Evolutionary conservation across 495 filamentous ascomycete genomes (phyloP), one percentile per base, ranked within the genome.

Genomic region (Aspergillus kassunensis): DNA sequence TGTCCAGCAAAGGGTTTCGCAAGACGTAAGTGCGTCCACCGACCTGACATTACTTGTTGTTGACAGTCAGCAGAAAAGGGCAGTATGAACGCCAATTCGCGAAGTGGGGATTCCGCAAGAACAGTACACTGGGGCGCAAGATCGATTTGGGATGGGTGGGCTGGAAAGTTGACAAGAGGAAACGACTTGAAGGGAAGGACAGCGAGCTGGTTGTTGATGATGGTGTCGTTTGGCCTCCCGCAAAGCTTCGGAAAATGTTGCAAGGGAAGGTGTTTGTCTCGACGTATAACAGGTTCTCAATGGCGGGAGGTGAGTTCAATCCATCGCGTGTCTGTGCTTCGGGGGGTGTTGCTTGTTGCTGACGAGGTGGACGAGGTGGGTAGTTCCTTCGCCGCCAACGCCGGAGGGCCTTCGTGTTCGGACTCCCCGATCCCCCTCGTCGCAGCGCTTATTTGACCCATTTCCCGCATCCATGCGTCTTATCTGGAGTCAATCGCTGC

Each of bases 21-120:
- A 68, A 66, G 35, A 75, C 67, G 73, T 74, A 51, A 53, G 70
- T 48, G 34, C 19, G 4, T 40, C 21, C n/a, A n/a, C n/a, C n/a
- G n/a, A n/a, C n/a, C n/a, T 27, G 24, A 27, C 9, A 27, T 27
- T 27, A n/a, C n/a, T n/a, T n/a, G n/a, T 7, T 18, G 11, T 43
- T 16, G 13, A 36, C 19, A 9, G 35, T 5, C 2, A 21, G 19
- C 21, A 57, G 55, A 1, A 48, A 53, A 12, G n/a, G 33, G 20
- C 44, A 52, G 23, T 53, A 57, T 29, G 12, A 25, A 36, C 31
- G 20, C 4, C 18, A 49, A 1, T 33, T 57, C 30, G 20, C 23
- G 11, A 36, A 20, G 29, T 57, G 55, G 55, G 49, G 44, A 0
- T 44, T 57, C n/a, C 34, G 15, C 13, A 57, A 57, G n/a, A 47